A percentile compares a stretch with the other conserved stretches of the same genome.
Evolutionary conservation across 1,139 yeast genomes (phyloP).

Genomic region (Hanseniaspora sp.): DNA sequence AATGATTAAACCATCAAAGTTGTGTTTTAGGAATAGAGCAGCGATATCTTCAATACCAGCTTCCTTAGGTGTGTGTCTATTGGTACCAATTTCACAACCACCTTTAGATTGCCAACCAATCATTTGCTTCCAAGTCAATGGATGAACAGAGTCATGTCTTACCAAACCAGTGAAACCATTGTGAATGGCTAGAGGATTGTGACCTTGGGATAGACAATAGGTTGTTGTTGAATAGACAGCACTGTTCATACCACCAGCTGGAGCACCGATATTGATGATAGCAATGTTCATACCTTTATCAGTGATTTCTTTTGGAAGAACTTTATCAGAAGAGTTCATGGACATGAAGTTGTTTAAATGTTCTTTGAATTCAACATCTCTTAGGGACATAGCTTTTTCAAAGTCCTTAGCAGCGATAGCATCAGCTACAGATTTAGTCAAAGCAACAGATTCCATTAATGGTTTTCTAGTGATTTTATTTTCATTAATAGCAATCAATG

Average conservation of each 20-base stretch:
- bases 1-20: conserved; percentile 73
- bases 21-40: conserved; percentile 73
- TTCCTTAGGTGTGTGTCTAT: conserved; percentile 69
- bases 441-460: conserved; percentile 75
- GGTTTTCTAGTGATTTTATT: conserved; percentile 77
- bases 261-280: conserved; percentile 86
- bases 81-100: conserved; percentile 93
- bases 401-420: conserved; percentile 74
- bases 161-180: conserved; percentile 90
- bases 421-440: conserved; percentile 76
- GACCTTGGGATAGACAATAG: conserved; percentile 84
- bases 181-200: conserved; percentile 72
- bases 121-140: conserved; percentile 73
- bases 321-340: conserved; percentile 60
- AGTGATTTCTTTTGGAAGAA: conserved; percentile 35
- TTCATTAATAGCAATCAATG: conserved; percentile 83
- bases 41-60: conserved; percentile 81
- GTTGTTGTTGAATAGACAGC: conserved; percentile 86
- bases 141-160: conserved; percentile 64
- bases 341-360: conserved; percentile 61
- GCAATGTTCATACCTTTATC: conserved; percentile 49
- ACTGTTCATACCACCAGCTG: conserved; percentile 92
- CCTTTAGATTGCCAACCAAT: conserved; percentile 86
- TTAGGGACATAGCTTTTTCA: conserved; percentile 69
- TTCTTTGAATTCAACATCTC: conserved; percentile 81